These are phyloP conservation scores for Leishmania lainsoni DNA, from an alignment of 208 protist genomes.

Conservation along the genomic window DNA sequence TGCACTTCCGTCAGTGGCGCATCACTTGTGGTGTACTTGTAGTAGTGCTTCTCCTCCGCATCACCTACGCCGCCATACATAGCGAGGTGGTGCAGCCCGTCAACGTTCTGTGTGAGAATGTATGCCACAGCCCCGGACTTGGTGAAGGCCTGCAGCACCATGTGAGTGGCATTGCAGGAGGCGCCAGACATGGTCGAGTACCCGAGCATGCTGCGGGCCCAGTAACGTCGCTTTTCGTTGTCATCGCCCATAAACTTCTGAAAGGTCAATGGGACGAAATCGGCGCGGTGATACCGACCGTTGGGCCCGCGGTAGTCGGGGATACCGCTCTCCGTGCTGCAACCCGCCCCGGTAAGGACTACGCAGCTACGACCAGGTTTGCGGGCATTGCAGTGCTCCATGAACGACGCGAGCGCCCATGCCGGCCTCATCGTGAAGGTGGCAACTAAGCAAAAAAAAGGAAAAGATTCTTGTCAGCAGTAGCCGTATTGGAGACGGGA, in stretches of 20 bases:
- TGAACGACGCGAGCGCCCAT: conserved; percentile 33
- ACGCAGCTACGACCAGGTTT: conserved; percentile 28
- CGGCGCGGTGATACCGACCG: conserved; percentile 63
- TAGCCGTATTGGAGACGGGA: neutral
- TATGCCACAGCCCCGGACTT: conserved; percentile 40
- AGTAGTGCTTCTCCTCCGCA: conserved; percentile 22
- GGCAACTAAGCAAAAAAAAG: neutral
- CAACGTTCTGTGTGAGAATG: conserved; percentile 83
- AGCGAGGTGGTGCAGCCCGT: conserved; percentile 83
- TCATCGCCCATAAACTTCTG: conserved; percentile 67
- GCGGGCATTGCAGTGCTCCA: conserved; percentile 16
- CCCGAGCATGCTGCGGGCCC: conserved; percentile 76
- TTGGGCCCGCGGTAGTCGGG: conserved; percentile 80
- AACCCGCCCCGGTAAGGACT: conserved; percentile 80
- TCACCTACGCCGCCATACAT: conserved; percentile 53
- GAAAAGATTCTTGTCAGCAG: neutral
- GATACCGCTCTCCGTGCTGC: conserved; percentile 85
- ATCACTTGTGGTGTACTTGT: conserved; percentile 55
- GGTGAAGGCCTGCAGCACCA: conserved; percentile 46
- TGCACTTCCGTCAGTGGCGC: conserved; percentile 65
- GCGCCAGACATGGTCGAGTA: conserved; percentile 60
- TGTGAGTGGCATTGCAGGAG: conserved; percentile 68
- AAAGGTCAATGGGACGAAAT: conserved; percentile 73
- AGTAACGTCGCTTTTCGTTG: conserved; percentile 75
- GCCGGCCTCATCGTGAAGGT: conserved; percentile 15